phyloP scores from a whole-genome alignment of 495 filamentous ascomycete species.

The Xylaria venustula region DNA sequence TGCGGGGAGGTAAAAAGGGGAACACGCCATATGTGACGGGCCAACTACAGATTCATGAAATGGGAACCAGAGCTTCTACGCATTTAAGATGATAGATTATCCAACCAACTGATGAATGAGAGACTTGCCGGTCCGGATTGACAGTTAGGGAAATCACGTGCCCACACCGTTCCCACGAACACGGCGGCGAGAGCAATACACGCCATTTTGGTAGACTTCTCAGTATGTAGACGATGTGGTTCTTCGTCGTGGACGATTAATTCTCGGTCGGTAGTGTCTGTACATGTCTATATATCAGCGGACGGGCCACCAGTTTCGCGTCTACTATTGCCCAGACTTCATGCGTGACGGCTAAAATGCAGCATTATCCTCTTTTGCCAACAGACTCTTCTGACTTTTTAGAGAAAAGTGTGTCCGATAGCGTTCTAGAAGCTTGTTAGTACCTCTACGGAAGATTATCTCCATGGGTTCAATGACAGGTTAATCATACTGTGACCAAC shows the following conservation, averaged over 20 bases:
- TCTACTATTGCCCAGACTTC: not conserved
- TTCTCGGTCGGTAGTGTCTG: not conserved
- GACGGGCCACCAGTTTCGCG: not conserved
- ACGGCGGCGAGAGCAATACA: not conserved
- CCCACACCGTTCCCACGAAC: slow-evolving; percentile 3
- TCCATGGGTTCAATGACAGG: too few relatives aligned
- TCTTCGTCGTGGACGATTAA: not conserved
- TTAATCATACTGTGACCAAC: too few relatives aligned
- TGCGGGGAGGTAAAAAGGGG: too few relatives aligned
- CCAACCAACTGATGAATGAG: too few relatives aligned
- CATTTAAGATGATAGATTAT: too few relatives aligned
- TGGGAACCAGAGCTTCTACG: not conserved
- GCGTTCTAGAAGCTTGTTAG: too few relatives aligned
- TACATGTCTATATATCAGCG: not conserved
- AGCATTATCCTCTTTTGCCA: too few relatives aligned
- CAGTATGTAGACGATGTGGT: not conserved
- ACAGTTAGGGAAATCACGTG: slow-evolving; percentile 14
- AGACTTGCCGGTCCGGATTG: slow-evolving; percentile 2
- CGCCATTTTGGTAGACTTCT: not conserved
- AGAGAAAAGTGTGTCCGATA: too few relatives aligned
- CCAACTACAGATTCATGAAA: not conserved
- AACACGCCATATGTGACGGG: not conserved
- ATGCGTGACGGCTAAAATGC: slow-evolving; percentile 1
- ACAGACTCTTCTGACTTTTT: too few relatives aligned
- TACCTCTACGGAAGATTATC: too few relatives aligned